Evolutionary conservation across 1,139 yeast species (phyloP).

Genomic region (Debaryomycetaceae sp.): DNA sequence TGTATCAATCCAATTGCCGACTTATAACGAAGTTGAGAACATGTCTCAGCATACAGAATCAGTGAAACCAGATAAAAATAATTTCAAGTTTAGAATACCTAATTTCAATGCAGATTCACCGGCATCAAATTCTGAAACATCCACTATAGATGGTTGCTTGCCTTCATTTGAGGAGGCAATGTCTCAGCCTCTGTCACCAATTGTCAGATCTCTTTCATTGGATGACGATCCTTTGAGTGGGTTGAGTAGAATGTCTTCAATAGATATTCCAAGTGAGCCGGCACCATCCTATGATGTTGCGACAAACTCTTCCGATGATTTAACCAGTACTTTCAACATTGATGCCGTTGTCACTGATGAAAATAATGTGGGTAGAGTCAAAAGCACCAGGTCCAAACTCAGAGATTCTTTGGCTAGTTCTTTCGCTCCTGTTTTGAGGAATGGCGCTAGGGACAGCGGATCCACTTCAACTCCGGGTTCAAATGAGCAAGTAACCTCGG

Average conservation of each 20-base stretch:
- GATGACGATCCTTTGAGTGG: slow-evolving; percentile 35
- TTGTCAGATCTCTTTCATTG: slow-evolving; percentile 32
- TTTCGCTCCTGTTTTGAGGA: slow-evolving; percentile 15
- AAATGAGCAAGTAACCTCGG: not conserved
- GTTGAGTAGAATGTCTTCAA: slow-evolving; percentile 32
- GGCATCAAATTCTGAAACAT: slow-evolving; percentile 23
- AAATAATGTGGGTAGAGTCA: not conserved
- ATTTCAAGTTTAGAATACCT: slow-evolving; percentile 33
- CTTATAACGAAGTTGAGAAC: slow-evolving; percentile 39
- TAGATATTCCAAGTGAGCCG: slow-evolving; percentile 26
- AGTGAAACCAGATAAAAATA: not conserved
- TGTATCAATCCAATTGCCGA: slow-evolving; percentile 69
- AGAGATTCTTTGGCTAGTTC: slow-evolving; percentile 23
- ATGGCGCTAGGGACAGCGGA: not conserved
- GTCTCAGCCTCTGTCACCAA: slow-evolving; percentile 28
- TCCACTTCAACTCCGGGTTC: not conserved
- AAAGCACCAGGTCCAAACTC: slow-evolving; percentile 11
- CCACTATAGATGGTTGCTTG: slow-evolving; percentile 26
- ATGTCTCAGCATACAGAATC: not conserved
- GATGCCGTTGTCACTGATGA: slow-evolving; percentile 20
- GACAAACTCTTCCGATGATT: not conserved
- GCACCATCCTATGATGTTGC: slow-evolving; percentile 35
- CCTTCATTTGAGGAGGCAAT: slow-evolving; percentile 63
- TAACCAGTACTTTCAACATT: slow-evolving; percentile 14
- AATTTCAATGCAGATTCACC: slow-evolving; percentile 16